These are phyloP conservation scores for Penstemon newberryi DNA, from an alignment of 257 asterid species.

Conservation along the genomic window DNA sequence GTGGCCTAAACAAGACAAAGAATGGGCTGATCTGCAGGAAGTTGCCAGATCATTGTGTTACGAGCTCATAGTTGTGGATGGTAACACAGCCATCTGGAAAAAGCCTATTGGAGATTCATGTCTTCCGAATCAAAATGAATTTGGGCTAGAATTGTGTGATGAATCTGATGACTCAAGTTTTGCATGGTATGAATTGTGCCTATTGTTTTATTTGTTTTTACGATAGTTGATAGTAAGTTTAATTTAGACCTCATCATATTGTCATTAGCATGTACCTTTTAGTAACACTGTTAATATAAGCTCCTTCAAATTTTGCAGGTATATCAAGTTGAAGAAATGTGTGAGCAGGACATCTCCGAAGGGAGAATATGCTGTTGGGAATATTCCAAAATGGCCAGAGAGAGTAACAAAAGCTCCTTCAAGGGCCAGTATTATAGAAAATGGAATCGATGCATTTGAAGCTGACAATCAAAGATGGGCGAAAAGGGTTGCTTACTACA, in stretches of 20 bases:
- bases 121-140: conserved; percentile 73
- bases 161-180: conserved; percentile 75
- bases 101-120: conserved; percentile 79
- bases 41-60: conserved; percentile 86
- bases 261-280: background rate
- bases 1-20: conserved; percentile 94
- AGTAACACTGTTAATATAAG: conserved; percentile 16
- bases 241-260: conserved; percentile 2
- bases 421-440: conserved; percentile 58
- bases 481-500: conserved; percentile 76
- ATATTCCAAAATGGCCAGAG: conserved; percentile 84
- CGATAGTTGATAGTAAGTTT: background rate
- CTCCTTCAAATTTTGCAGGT: conserved; percentile 47
- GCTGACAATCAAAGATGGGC: conserved; percentile 84
- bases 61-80: conserved; percentile 88
- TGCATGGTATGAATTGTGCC: conserved; percentile 57
- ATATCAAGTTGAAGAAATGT: conserved; percentile 79
- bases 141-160: conserved; percentile 67
- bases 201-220: background rate
- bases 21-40: conserved; percentile 95
- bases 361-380: conserved; percentile 75
- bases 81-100: conserved; percentile 96
- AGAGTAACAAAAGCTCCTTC: conserved; percentile 73
- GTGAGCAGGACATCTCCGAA: conserved; percentile 61
- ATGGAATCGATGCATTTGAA: conserved; percentile 77